These are phyloP conservation scores for Vickermania ingenoplastis DNA, from an alignment of 208 protist species.

Conservation along the genomic window DNA sequence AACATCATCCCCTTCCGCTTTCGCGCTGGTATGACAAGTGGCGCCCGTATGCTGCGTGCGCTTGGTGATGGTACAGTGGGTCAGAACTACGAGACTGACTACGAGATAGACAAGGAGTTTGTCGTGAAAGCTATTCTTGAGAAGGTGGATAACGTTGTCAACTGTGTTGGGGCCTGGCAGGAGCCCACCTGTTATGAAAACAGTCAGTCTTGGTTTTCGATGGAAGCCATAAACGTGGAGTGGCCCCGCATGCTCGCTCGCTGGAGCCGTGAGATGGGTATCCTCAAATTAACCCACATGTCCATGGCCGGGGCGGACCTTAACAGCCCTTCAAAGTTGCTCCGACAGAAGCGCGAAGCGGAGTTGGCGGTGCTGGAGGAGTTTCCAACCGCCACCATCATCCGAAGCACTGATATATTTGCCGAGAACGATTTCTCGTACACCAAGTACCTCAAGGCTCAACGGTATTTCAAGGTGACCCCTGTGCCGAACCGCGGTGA, in stretches of 20 bases:
- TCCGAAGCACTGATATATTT: conserved; percentile 82
- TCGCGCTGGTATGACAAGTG: conserved; percentile 64
- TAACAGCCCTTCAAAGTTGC: conserved; percentile 75
- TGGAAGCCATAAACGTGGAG: conserved; percentile 87
- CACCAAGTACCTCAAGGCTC: conserved; percentile 83
- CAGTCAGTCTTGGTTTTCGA: conserved; percentile 88
- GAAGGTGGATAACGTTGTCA: conserved; percentile 81
- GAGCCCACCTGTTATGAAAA: conserved; percentile 81
- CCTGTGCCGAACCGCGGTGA: conserved; percentile 75
- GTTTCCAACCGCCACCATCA: conserved; percentile 87
- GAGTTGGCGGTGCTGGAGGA: conserved; percentile 85
- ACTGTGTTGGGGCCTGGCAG: conserved; percentile 82
- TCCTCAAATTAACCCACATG: conserved; percentile 78
- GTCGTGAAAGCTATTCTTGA: conserved; percentile 84
- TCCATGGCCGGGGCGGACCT: conserved; percentile 86
- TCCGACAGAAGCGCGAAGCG: conserved; percentile 77
- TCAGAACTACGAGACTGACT: conserved; percentile 85
- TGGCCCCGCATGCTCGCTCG: conserved; percentile 86
- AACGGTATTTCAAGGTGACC: conserved; percentile 76
- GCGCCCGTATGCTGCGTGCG: conserved; percentile 59
- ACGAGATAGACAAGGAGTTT: conserved; percentile 88
- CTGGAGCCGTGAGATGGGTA: conserved; percentile 81
- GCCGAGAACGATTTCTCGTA: conserved; percentile 82
- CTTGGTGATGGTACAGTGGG: conserved; percentile 79
- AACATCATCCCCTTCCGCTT: conserved; percentile 83